Evolutionary conservation across 163 green algal genomes (phyloP).

Genomic region (Prototheca wickerhamii): DNA sequence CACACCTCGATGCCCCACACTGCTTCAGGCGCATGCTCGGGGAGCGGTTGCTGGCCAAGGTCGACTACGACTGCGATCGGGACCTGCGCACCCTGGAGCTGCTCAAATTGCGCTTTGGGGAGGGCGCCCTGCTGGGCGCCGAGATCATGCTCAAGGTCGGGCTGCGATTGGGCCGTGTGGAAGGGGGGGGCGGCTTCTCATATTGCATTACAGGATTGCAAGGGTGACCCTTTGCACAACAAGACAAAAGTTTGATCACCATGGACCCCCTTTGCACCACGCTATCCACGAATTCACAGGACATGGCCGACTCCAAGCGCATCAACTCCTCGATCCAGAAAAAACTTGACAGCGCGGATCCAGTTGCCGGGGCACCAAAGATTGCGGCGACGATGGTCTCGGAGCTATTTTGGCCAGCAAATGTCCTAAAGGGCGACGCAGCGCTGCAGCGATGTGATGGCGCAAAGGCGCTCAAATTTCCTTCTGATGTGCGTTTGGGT

Average conservation of each 20-base stretch:
- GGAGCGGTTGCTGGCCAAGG: conserved; percentile 68
- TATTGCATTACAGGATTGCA: background rate
- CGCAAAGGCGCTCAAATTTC: too few relatives aligned
- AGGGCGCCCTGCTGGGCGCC: conserved; percentile 61
- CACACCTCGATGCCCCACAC: background rate
- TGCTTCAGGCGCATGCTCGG: conserved; percentile 60
- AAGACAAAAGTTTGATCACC: background rate
- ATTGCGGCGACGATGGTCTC: conserved; percentile 72
- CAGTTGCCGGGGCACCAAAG: conserved; percentile 1
- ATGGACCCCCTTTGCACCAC: background rate
- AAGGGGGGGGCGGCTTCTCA: conserved; percentile 31
- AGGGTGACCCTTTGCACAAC: background rate
- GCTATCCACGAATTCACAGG: conserved; percentile 8
- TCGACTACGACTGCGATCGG: conserved; percentile 69
- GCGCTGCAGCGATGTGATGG: too few relatives aligned
- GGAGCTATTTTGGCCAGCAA: conserved; percentile 81
- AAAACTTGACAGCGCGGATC: conserved; percentile 14
- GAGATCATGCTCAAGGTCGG: conserved; percentile 89
- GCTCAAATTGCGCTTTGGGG: conserved; percentile 85
- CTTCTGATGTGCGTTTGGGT: too few relatives aligned
- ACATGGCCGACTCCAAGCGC: conserved; percentile 66
- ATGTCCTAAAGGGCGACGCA: background rate
- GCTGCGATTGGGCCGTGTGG: conserved; percentile 55
- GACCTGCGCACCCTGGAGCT: conserved; percentile 89
- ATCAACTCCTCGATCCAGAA: conserved; percentile 61